These are phyloP conservation scores for Corylus heterophylla DNA, from an alignment of 306 rosid genomes.

Conservation along the genomic window DNA sequence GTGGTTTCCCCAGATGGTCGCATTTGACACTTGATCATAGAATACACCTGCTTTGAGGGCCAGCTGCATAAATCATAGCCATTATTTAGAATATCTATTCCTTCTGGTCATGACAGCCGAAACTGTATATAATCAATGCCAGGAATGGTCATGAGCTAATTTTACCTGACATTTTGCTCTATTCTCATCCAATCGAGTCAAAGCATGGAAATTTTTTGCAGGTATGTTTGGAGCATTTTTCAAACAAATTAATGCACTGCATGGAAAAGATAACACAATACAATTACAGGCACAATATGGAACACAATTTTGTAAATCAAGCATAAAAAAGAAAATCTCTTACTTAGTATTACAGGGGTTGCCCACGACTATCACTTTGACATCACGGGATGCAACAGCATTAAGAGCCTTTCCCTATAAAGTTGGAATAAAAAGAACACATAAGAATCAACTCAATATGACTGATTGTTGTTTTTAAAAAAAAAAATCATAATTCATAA, in stretches of 20 bases:
- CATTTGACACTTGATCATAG: conserved; percentile 90
- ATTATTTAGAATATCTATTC: conserved; percentile 10
- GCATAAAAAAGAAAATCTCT: conserved; percentile 24
- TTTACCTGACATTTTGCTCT: conserved; percentile 97
- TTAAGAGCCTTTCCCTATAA: conserved; percentile 85
- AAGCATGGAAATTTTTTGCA: conserved; percentile 87
- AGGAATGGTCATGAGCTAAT: neutral
- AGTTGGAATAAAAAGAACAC: neutral
- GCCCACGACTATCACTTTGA: conserved; percentile 91
- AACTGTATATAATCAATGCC: neutral
- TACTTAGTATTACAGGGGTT: conserved; percentile 98
- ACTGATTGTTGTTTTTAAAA: neutral
- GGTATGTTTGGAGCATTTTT: conserved; percentile 99
- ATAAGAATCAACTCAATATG: conserved; percentile 22
- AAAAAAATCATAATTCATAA: neutral
- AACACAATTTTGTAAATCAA: conserved; percentile 24
- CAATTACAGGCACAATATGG: conserved; percentile 9
- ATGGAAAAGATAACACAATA: conserved; percentile 21
- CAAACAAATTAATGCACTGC: conserved; percentile 87
- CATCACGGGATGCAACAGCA: conserved; percentile 82
- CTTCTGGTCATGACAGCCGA: conserved; percentile 5
- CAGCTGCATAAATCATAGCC: conserved; percentile 52
- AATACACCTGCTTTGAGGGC: conserved; percentile 99
- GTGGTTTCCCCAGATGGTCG: conserved; percentile 99
- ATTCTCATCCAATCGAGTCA: conserved; percentile 95